Evolutionary conservation across 768 basidiomycete species (phyloP).

Genomic region (Flagelloscypha sp.): DNA sequence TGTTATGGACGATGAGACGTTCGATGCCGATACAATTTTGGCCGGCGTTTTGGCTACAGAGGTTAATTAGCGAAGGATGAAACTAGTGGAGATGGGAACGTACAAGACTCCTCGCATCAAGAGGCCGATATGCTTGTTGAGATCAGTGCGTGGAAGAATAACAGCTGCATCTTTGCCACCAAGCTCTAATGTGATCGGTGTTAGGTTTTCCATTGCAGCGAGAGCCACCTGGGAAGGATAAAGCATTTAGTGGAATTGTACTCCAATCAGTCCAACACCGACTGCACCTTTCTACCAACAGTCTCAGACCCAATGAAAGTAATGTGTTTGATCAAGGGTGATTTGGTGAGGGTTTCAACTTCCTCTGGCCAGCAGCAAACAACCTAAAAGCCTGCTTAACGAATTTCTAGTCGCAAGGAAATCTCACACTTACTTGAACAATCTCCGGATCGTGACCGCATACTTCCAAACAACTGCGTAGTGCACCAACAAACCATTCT

Average conservation of each 20-base stretch:
- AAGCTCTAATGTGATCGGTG: constrained; percentile 88
- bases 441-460: constrained; percentile 82
- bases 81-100: constrained; percentile 19
- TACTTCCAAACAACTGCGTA: constrained; percentile 64
- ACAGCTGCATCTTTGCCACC: constrained; percentile 94
- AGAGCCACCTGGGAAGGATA: constrained; percentile 56
- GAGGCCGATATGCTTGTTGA: constrained; percentile 69
- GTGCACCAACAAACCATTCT: constrained; percentile 70
- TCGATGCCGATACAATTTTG: constrained; percentile 99
- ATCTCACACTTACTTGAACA: constrained; percentile 54
- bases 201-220: constrained; percentile 80
- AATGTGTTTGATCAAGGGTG: constrained; percentile 81
- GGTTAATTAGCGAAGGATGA: background rate
- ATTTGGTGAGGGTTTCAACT: constrained; percentile 73
- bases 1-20: constrained; percentile 76
- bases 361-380: constrained; percentile 86
- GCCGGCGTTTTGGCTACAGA: constrained; percentile 74
- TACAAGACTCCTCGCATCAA: constrained; percentile 93
- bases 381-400: constrained; percentile 31
- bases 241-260: background rate
- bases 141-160: constrained; percentile 77
- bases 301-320: constrained; percentile 86
- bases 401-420: background rate
- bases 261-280: too few relatives aligned
- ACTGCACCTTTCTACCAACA: constrained; percentile 62